Conservation (phyloP, 2,329 filamentous ascomycete species). For the Sporothrix phasma region DNA sequence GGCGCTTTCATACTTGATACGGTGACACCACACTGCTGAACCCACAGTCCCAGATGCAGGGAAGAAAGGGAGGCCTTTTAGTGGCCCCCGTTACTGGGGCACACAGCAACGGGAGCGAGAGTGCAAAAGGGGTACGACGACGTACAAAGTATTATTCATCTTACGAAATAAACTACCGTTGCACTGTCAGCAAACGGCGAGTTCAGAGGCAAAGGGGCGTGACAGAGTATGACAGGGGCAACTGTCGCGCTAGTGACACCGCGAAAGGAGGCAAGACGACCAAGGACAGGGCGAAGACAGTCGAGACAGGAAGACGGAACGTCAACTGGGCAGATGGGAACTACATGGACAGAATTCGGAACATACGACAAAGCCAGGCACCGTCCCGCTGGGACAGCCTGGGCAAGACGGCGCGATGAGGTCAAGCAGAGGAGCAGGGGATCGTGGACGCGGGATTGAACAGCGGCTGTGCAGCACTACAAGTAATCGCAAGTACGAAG, state of each 20-base stretch:
- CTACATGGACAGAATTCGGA: not conserved
- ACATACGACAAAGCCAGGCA: not conserved
- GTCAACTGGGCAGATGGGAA: too few relatives aligned
- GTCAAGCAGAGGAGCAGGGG: not conserved
- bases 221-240: not conserved
- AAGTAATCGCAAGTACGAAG: too few relatives aligned
- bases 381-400: not conserved
- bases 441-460: not conserved
- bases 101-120: not conserved
- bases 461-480: not conserved
- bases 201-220: not conserved
- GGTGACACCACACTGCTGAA: not conserved
- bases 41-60: not conserved
- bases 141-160: too few relatives aligned
- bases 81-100: constrained; percentile 5
- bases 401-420: not conserved
- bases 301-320: too few relatives aligned
- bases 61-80: not conserved
- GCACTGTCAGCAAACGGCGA: too few relatives aligned
- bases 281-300: not conserved
- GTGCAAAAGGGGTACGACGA: not conserved
- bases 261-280: constrained; percentile 6
- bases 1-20: too few relatives aligned
- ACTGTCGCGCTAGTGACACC: not conserved
- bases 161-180: too few relatives aligned